Conservation (phyloP, 805 yeast genomes). For the Schizosaccharomyces osmophilus region DNA sequence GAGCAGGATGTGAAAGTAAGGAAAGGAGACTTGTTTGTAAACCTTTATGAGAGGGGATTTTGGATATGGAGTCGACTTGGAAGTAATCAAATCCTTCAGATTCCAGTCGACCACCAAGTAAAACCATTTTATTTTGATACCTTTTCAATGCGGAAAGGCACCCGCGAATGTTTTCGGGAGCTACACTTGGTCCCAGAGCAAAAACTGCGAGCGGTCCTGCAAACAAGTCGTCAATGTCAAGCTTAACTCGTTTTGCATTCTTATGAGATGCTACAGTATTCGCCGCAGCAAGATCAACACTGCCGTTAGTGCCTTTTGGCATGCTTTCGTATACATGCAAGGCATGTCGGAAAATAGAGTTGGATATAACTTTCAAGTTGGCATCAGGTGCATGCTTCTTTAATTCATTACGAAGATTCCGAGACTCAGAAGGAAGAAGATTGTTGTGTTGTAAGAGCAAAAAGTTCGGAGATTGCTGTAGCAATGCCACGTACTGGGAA, state of each 20-base stretch:
- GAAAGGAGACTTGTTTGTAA: neutral
- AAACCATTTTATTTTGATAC: neutral
- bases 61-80: neutral
- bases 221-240: neutral
- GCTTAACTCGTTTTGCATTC: neutral
- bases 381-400: neutral
- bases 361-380: neutral
- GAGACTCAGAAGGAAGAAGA: neutral
- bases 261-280: neutral
- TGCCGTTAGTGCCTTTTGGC: neutral
- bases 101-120: neutral
- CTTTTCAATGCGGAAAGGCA: neutral
- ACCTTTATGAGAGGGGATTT: neutral
- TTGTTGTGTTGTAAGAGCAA: neutral
- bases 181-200: neutral
- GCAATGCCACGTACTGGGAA: neutral
- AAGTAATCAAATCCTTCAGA: neutral
- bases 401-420: neutral
- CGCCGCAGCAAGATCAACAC: neutral
- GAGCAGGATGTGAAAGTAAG: neutral
- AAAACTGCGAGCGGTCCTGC: neutral
- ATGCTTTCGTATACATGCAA: neutral
- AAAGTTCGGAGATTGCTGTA: neutral
- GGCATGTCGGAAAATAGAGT: neutral
- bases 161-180: neutral